These are phyloP conservation scores for Populus trichocarpa DNA, from an alignment of 441 rosid genomes.

Conservation along the genomic window DNA sequence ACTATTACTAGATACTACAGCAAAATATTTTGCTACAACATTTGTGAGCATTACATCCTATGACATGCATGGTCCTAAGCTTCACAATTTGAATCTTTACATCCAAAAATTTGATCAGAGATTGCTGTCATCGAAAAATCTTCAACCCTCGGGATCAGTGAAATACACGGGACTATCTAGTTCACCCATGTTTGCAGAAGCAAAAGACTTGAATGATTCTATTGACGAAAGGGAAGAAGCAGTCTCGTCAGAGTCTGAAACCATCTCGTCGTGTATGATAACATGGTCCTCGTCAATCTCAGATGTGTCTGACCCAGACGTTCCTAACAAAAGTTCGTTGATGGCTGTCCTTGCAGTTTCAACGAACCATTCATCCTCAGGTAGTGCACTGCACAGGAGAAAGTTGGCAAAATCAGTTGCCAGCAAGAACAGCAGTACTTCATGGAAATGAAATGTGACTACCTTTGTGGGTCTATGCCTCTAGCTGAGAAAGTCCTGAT, in stretches of 20 bases:
- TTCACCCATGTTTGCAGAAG: constrained; percentile 97
- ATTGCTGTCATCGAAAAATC: not conserved
- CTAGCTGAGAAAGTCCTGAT: constrained; percentile 73
- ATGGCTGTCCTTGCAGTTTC: constrained; percentile 90
- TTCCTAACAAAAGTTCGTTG: constrained; percentile 62
- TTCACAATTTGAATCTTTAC: not conserved
- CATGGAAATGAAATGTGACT: constrained; percentile 8
- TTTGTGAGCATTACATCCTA: not conserved
- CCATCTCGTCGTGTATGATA: constrained; percentile 33
- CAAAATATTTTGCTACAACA: not conserved
- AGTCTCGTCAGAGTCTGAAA: constrained; percentile 56
- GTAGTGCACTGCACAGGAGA: constrained; percentile 48
- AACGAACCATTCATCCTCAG: constrained; percentile 87
- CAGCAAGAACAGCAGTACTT: not conserved
- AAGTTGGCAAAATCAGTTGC: constrained; percentile 12
- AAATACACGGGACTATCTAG: constrained; percentile 64
- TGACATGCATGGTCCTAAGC: not conserved
- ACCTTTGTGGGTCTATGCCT: constrained; percentile 88
- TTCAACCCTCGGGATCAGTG: constrained; percentile 58
- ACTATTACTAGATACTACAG: too few relatives aligned
- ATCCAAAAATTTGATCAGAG: not conserved
- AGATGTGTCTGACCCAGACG: constrained; percentile 76
- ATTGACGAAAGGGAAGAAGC: constrained; percentile 62
- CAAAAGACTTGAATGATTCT: constrained; percentile 79
- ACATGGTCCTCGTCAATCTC: constrained; percentile 72